Percentiles rank a stretch among this genome's conserved stretches.
phyloP scores from a whole-genome alignment of 2,329 filamentous ascomycete species.

The Aspergillus pseudotamarii region DNA sequence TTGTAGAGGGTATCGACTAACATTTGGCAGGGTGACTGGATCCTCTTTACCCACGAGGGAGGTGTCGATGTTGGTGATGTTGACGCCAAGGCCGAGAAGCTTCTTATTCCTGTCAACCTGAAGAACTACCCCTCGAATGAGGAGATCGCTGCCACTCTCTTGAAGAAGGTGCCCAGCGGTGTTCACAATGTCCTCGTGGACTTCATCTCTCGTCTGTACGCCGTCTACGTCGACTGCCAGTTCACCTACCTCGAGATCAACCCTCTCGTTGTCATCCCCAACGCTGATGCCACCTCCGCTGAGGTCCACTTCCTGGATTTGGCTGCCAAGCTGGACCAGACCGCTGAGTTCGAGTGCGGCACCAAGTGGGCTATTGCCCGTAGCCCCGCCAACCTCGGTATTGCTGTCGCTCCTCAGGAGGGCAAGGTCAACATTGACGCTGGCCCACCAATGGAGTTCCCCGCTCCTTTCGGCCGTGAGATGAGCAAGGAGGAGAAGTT shows the following conservation, averaged over 20 bases:
- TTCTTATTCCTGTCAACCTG: slow-evolving; percentile 94
- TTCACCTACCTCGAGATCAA: slow-evolving; percentile 99
- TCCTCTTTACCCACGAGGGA: slow-evolving; percentile 99
- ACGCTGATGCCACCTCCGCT: slow-evolving; percentile 86
- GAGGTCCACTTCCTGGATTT: slow-evolving; percentile 98
- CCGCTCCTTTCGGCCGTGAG: slow-evolving; percentile 97
- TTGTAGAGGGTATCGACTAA: background rate
- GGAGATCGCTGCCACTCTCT: slow-evolving; percentile 78
- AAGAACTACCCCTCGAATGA: slow-evolving; percentile 94
- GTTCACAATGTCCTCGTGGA: slow-evolving; percentile 98
- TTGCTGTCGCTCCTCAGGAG: slow-evolving; percentile 66
- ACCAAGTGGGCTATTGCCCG: slow-evolving; percentile 98
- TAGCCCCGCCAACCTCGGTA: slow-evolving; percentile 83
- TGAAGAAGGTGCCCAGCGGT: slow-evolving; percentile 92
- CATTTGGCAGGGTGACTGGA: slow-evolving; percentile 85
- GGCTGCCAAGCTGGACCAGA: slow-evolving; percentile 98
- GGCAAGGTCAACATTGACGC: slow-evolving; percentile 91
- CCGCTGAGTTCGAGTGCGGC: slow-evolving; percentile 98
- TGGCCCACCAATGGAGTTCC: slow-evolving; percentile 98
- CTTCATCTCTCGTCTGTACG: slow-evolving; percentile 98
- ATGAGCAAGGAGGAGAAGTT: slow-evolving; percentile 98
- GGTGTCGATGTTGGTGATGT: slow-evolving; percentile 99
- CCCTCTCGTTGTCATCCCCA: slow-evolving; percentile 96
- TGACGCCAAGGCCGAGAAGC: slow-evolving; percentile 97
- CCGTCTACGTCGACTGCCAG: slow-evolving; percentile 99